These are phyloP conservation scores for Hymenoscyphus linearis DNA, from an alignment of 2,329 filamentous ascomycete species.

Conservation along the genomic window DNA sequence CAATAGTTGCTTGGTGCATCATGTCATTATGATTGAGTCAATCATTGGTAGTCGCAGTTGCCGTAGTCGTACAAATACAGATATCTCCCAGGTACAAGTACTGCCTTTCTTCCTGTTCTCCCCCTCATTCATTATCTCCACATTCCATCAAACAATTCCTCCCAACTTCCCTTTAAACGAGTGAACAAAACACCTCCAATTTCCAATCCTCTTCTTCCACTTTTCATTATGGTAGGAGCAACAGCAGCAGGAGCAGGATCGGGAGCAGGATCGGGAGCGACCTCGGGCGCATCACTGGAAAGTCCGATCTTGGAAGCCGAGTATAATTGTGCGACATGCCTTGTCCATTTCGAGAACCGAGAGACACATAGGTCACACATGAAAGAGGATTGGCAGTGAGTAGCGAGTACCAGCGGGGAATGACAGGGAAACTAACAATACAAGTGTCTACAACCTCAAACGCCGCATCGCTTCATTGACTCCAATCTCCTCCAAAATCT, in stretches of 20 bases:
- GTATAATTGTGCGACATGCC: conserved; percentile 7
- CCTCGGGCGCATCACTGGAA: background rate
- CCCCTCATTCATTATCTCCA: no score
- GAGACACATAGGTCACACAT: conserved; percentile 9
- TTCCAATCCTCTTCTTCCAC: background rate
- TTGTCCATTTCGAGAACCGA: conserved; percentile 4
- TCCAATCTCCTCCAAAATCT: conserved; percentile 12
- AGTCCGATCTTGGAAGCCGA: background rate
- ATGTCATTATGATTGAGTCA: no score
- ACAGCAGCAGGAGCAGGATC: no score
- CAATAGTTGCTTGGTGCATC: background rate
- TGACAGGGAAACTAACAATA: background rate
- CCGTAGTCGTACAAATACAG: background rate
- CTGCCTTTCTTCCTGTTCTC: background rate
- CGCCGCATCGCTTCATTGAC: conserved; percentile 16
- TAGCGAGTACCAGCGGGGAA: background rate
- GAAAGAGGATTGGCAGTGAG: conserved; percentile 13
- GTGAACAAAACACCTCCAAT: background rate
- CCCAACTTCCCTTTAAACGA: background rate
- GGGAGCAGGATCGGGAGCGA: background rate
- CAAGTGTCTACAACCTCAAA: conserved; percentile 22
- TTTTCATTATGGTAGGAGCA: background rate
- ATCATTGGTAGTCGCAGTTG: background rate
- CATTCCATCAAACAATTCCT: background rate
- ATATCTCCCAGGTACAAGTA: background rate